Evolutionary conservation across 257 asterid species (phyloP).

Genomic region (Anisodus tanguticus): DNA sequence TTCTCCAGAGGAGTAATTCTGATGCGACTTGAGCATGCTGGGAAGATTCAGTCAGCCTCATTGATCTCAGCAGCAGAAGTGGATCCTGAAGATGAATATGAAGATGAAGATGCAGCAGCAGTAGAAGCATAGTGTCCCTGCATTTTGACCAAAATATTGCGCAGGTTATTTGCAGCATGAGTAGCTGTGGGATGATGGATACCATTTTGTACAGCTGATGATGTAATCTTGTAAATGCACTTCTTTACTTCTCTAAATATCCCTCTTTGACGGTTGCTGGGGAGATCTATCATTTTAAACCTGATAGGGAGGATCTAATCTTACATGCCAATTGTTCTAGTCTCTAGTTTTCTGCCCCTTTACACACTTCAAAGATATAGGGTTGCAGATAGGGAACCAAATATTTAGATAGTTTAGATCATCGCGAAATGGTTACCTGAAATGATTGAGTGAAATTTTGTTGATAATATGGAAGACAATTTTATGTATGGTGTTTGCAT

Average conservation of each 20-base stretch:
- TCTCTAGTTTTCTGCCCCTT: not conserved
- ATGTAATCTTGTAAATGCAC: slow-evolving; percentile 18
- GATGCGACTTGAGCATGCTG: slow-evolving; percentile 95
- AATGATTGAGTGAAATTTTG: not conserved
- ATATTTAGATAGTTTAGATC: not conserved
- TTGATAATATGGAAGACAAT: not conserved
- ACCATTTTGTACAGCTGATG: slow-evolving; percentile 27
- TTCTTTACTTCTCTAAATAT: not conserved
- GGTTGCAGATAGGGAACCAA: not conserved
- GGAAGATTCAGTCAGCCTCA: slow-evolving; percentile 91
- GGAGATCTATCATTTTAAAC: not conserved
- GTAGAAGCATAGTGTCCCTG: slow-evolving; percentile 41
- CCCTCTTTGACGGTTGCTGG: slow-evolving; percentile 10
- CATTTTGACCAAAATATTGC: not conserved
- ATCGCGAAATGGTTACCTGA: not conserved
- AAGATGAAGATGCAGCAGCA: slow-evolving; percentile 53
- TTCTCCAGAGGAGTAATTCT: slow-evolving; percentile 83
- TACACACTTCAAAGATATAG: not conserved
- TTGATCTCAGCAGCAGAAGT: slow-evolving; percentile 75
- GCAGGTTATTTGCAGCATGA: not conserved
- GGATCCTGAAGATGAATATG: slow-evolving; percentile 60
- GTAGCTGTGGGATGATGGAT: slow-evolving; percentile 24
- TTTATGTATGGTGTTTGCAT: not conserved
- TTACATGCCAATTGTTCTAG: not conserved
- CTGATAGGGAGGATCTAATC: not conserved